Evolutionary conservation across 139 green algal genomes (phyloP), one percentile per base, ranked within the genome.

Genomic region (Picochlorum sp.): DNA sequence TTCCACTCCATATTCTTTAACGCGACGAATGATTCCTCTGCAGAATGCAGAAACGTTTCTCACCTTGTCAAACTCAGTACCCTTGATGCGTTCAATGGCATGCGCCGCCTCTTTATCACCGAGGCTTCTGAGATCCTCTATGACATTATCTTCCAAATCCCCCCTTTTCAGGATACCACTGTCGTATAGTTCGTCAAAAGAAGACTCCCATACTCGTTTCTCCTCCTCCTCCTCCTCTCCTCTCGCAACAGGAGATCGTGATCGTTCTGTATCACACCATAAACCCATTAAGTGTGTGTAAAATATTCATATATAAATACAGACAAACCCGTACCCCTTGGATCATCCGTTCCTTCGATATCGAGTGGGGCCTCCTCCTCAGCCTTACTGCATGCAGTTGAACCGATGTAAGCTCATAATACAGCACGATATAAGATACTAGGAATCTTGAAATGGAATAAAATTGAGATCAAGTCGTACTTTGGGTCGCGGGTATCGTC

Each of bases 1-100:
- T 46, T 79, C 79, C 30, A 75, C 72, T 3, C 79, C 79, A 24
- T 85, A 77, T 24, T 70, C 52, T 50, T 74, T 65, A 23, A 85
- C 69, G 23, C 79, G 56, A n/a, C 80, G 64, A 57, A 85, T 82
- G 61, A 85, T 85, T 58, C 79, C 79, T 7, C 52, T 61, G 6
- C 68, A 18, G 56, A 80, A 79, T 26, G 69, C 74, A 49, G 37
- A 66, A 37, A 72, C 64, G 61, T 79, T 80, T 60, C 58, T 63
- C 52, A 85, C 69, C 52, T 71, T 71, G 1, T 59, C 26, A 14
- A 85, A 77, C 65, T 84, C 74, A 24, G 69, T 59, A 34, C 80
- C 75, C 4, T 47, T 34, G 60, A 85, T 68, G 47, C 79, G 75
- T 38, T 69, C 58, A 24, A 85, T 73, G 20, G 77, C 76, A n/a